Percentiles rank a stretch among this genome's conserved stretches.
phyloP scores from a whole-genome alignment of 139 green algal species.

The Zygnema circumcarinatum region DNA sequence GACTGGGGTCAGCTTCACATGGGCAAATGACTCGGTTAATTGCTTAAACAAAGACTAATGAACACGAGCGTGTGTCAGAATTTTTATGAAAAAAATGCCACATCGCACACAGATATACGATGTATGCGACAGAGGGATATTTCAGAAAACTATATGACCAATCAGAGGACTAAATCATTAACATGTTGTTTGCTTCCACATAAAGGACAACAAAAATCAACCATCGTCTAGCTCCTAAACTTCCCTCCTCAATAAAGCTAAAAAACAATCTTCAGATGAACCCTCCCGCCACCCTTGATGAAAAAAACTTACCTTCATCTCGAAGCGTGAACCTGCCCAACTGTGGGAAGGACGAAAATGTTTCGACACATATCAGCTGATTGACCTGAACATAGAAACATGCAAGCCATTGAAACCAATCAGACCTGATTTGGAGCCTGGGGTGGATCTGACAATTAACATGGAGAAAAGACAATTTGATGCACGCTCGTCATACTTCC shows the following conservation, averaged over 20 bases:
- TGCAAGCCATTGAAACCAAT: neutral
- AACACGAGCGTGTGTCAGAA: too few species aligned
- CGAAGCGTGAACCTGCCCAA: conserved; percentile 70
- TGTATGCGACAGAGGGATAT: neutral
- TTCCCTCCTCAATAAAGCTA: conserved; percentile 1
- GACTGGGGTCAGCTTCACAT: neutral
- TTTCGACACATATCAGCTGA: conserved; percentile 62
- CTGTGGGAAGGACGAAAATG: conserved; percentile 67
- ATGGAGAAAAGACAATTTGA: neutral
- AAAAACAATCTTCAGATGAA: conserved; percentile 26
- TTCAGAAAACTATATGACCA: conserved; percentile 8
- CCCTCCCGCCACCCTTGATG: conserved; percentile 18
- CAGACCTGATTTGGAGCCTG: neutral
- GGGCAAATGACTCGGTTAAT: neutral
- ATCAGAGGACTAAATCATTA: neutral
- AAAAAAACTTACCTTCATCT: conserved; percentile 62
- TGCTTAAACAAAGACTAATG: neutral
- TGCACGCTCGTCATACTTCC: neutral
- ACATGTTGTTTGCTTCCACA: neutral
- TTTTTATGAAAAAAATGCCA: neutral
- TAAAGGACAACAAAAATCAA: too few species aligned
- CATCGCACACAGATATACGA: neutral
- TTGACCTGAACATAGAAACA: conserved; percentile 27
- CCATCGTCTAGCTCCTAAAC: neutral
- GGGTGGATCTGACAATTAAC: neutral